Evolutionary conservation across 805 yeast genomes (phyloP).

Genomic region (Kuraishia floccosa): DNA sequence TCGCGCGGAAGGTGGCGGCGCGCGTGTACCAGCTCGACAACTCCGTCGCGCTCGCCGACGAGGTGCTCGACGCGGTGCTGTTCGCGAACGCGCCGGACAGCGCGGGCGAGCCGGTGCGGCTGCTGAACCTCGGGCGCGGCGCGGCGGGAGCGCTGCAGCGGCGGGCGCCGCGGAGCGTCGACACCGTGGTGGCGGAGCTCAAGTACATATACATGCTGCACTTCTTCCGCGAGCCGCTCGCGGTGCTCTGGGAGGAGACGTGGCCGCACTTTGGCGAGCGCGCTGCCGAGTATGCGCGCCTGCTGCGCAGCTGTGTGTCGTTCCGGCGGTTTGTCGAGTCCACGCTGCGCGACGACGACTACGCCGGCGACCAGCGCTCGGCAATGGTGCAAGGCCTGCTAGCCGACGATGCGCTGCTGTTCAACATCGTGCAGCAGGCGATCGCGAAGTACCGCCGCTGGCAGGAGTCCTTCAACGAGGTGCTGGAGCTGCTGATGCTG

Average conservation of each 20-base stretch:
- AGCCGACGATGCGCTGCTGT: background rate
- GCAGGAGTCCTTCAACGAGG: background rate
- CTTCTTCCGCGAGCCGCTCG: slow-evolving; percentile 20
- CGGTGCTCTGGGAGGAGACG: slow-evolving; percentile 13
- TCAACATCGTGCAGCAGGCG: background rate
- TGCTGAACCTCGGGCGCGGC: slow-evolving; percentile 18
- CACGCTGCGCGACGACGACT: slow-evolving; percentile 3
- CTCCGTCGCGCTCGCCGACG: slow-evolving; percentile 16
- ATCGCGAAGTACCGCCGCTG: background rate
- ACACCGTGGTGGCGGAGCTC: slow-evolving; percentile 17
- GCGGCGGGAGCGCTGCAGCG: slow-evolving; percentile 14
- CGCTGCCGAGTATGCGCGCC: background rate
- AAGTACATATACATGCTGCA: slow-evolving; percentile 21
- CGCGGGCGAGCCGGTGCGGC: background rate
- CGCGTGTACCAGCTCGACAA: slow-evolving; percentile 17
- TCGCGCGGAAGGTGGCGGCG: slow-evolving; percentile 12
- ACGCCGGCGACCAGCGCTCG: slow-evolving; percentile 5
- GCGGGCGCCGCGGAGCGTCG: slow-evolving; percentile 7
- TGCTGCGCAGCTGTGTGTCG: background rate
- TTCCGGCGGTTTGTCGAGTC: background rate
- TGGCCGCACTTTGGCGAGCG: background rate
- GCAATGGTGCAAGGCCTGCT: slow-evolving; percentile 4
- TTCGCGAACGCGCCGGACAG: slow-evolving; percentile 9
- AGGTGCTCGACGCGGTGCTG: slow-evolving; percentile 18
- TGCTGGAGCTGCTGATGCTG: background rate